Evolutionary conservation across 148 eudicot species (phyloP).

Genomic region (Linanthus parryae): DNA sequence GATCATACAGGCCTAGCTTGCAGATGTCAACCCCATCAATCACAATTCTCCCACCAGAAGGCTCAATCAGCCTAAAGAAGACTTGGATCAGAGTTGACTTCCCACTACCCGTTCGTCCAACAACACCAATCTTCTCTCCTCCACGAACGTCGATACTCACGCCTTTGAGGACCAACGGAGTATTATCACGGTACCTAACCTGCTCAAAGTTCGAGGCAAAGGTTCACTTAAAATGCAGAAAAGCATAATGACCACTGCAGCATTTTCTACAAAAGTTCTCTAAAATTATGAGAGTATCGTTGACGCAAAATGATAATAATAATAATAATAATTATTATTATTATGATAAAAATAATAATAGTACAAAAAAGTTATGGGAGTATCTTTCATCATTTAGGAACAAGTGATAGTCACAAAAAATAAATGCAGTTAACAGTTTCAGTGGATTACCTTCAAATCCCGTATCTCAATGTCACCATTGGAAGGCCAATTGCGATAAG

Average conservation of each 20-base stretch:
- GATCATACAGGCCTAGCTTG: conserved; percentile 17
- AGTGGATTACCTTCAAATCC: conserved; percentile 12
- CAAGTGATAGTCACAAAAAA: no score
- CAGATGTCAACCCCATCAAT: conserved; percentile 13
- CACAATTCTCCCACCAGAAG: conserved; percentile 6
- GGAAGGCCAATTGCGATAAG: conserved; percentile 10
- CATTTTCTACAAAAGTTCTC: no score
- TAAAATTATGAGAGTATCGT: no score
- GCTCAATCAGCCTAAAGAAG: conserved; percentile 14
- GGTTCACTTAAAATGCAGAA: no score
- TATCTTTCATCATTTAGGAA: no score
- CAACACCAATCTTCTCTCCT: conserved; percentile 17
- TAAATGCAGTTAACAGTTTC: no score
- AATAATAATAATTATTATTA: no score
- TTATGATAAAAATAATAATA: no score
- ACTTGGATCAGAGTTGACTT: conserved; percentile 15
- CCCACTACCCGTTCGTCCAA: conserved; percentile 20
- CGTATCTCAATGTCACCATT: conserved; percentile 5
- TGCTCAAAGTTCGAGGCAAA: neutral
- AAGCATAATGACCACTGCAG: no score
- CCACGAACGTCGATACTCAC: conserved; percentile 9
- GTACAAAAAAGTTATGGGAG: no score
- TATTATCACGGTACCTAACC: conserved; percentile 8
- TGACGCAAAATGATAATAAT: no score
- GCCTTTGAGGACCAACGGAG: conserved; percentile 13